These are phyloP conservation scores for Barnettozyma vustinii DNA, from an alignment of 805 yeast species.

Conservation along the genomic window DNA sequence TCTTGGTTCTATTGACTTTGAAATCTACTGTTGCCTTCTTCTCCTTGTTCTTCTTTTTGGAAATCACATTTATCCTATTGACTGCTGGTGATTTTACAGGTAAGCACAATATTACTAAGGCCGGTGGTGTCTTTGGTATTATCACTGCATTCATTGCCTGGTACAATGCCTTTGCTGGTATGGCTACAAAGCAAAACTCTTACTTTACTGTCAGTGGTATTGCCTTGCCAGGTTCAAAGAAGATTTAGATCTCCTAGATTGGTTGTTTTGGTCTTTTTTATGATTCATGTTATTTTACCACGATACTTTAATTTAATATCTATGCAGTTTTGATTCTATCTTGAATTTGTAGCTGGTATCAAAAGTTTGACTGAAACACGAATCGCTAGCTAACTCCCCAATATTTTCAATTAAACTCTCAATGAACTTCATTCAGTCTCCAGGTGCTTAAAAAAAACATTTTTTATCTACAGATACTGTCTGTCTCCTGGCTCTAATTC, in stretches of 20 bases:
- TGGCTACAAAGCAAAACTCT: conserved; percentile 53
- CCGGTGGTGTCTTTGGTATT: conserved; percentile 54
- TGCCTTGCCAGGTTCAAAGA: conserved; percentile 28
- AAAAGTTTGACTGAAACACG: too few species aligned
- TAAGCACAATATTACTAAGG: conserved; percentile 35
- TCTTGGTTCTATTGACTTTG: conserved; percentile 48
- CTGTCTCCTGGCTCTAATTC: background rate
- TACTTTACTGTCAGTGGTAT: conserved; percentile 29
- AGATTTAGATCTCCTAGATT: background rate
- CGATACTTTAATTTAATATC: background rate
- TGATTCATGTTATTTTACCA: background rate
- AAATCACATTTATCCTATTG: conserved; percentile 50
- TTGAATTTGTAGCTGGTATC: too few species aligned
- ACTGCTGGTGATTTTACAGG: conserved; percentile 47
- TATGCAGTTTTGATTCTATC: background rate
- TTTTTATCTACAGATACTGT: too few species aligned
- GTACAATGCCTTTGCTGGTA: conserved; percentile 59
- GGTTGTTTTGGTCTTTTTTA: background rate
- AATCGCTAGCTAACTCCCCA: too few species aligned
- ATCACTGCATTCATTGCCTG: conserved; percentile 49
- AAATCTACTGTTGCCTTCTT: conserved; percentile 65
- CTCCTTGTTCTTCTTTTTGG: conserved; percentile 46
- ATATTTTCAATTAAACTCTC: too few species aligned
- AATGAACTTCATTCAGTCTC: too few species aligned
- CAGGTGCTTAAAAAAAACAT: too few species aligned